Evolutionary conservation across 2,329 filamentous ascomycete genomes (phyloP), one percentile per base, ranked within the genome.

Genomic region (Cryphonectria japonica): DNA sequence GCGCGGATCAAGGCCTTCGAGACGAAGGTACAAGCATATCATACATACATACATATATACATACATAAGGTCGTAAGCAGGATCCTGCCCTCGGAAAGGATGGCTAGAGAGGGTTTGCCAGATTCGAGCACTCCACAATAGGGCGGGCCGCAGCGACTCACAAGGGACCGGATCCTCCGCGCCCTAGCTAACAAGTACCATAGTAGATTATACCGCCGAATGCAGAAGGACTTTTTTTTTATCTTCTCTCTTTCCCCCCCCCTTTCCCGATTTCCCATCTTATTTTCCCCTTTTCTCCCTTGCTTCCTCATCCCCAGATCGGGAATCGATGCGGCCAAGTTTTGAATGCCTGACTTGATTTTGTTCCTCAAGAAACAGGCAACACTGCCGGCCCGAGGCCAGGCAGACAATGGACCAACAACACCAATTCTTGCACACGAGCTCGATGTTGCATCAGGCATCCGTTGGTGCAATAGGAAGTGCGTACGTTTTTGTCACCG

Each of bases 111-210:
- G 46, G 6, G 26, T 26, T n/a, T 57, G 61, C 62, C 19, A 13
- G 26, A 52, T 3, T 43, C 43, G 63, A 37, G 19, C 29, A 34
- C 63, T 34, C 63, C 63, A 50, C 54, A 39, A 16, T 32, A 59
- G 13, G n/a, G 46, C 64, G 64, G 50, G 65, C 65, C 65, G 65
- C 63, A 52, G 41, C 63, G 63, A 65, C 43, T 34, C 43, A 8
- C 46, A 50, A 50, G 46, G 46, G 29, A 43, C 63, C 26, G 29
- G 26, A 52, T 65, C 63, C 63, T 65, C 50, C 63, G 29, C 29
- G 14, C 29, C 29, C 37, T 29, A 34, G 19, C 26, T 62, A 62
- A n/a, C 0, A 50, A n/a, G 19, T 26, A 26, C 26, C 26, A 26
- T 26, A 26, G 26, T 46, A 46, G 6, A 3, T 29, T 59, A 19